phyloP scores from a whole-genome alignment of 331 rosid species.

The Ulmus americana region DNA sequence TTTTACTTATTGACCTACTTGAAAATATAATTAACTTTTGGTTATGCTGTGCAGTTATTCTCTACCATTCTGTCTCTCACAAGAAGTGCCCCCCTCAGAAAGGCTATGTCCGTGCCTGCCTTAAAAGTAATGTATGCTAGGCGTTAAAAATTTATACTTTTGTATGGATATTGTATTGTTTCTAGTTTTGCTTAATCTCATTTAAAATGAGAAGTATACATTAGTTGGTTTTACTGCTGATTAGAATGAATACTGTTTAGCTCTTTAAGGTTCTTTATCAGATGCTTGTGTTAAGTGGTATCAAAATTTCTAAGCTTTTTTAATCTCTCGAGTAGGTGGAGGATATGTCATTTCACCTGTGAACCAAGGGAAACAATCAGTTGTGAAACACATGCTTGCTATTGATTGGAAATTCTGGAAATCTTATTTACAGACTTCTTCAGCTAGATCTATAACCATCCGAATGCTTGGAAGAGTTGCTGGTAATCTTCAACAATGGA shows the following conservation, averaged over 20 bases:
- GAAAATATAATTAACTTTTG: conserved; percentile 34
- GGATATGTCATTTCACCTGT: conserved; percentile 72
- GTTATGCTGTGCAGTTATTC: conserved; percentile 63
- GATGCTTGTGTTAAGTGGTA: not conserved
- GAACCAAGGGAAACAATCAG: conserved; percentile 75
- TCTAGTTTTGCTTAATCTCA: not conserved
- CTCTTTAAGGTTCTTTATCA: not conserved
- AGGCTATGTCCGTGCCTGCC: conserved; percentile 85
- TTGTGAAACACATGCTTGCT: conserved; percentile 92
- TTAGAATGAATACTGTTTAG: not conserved
- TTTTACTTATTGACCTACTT: not conserved
- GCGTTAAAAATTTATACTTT: conserved; percentile 16
- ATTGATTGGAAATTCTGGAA: conserved; percentile 90
- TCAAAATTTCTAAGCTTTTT: conserved; percentile 15
- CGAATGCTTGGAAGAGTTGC: conserved; percentile 83
- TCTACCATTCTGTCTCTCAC: conserved; percentile 80
- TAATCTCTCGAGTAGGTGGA: conserved; percentile 53
- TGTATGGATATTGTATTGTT: conserved; percentile 1
- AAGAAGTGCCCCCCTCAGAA: conserved; percentile 65
- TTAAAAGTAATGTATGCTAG: conserved; percentile 88
- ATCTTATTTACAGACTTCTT: conserved; percentile 55
- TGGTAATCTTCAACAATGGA: conserved; percentile 38
- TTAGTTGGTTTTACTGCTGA: conserved; percentile 1
- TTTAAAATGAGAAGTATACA: not conserved
- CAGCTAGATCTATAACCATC: conserved; percentile 65